A percentile compares a stretch with the other conserved stretches of the same genome.
These are phyloP conservation scores for Saccharum spontaneum DNA, from an alignment of 176 grass and related monocot species.

Conservation along the genomic window DNA sequence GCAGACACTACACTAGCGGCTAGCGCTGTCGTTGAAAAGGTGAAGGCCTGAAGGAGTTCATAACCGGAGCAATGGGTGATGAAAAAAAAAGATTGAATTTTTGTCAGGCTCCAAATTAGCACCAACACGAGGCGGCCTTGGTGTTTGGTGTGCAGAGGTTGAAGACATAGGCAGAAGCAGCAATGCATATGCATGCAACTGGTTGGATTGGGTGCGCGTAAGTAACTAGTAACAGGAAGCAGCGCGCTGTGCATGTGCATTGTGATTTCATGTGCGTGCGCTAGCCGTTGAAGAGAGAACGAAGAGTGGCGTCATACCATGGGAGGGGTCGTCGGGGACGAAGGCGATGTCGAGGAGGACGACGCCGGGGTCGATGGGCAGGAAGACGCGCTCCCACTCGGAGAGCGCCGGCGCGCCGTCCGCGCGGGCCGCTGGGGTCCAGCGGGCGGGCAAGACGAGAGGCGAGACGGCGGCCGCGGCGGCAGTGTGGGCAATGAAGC, in stretches of 20 bases:
- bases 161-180: background rate
- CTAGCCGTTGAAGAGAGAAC: background rate
- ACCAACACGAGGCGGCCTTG: background rate
- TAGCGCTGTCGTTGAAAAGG: background rate
- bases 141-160: background rate
- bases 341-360: conserved; percentile 97
- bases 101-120: background rate
- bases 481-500: conserved; percentile 60
- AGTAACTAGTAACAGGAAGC: background rate
- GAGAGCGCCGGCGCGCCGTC: conserved; percentile 52
- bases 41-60: background rate
- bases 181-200: background rate
- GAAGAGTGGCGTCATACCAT: conserved; percentile 45
- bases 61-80: background rate
- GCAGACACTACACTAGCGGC: background rate
- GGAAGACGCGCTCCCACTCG: conserved; percentile 83
- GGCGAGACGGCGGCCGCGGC: conserved; percentile 33
- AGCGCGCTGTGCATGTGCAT: background rate
- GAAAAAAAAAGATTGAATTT: too few species aligned
- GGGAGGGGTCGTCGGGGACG: conserved; percentile 82
- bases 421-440: conserved; percentile 30
- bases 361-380: conserved; percentile 84
- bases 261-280: background rate
- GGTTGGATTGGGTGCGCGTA: background rate
- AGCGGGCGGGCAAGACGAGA: conserved; percentile 6